Base-by-base conservation (phyloP, 345 rosid genomes). In the Nasturtium officinale region DNA sequence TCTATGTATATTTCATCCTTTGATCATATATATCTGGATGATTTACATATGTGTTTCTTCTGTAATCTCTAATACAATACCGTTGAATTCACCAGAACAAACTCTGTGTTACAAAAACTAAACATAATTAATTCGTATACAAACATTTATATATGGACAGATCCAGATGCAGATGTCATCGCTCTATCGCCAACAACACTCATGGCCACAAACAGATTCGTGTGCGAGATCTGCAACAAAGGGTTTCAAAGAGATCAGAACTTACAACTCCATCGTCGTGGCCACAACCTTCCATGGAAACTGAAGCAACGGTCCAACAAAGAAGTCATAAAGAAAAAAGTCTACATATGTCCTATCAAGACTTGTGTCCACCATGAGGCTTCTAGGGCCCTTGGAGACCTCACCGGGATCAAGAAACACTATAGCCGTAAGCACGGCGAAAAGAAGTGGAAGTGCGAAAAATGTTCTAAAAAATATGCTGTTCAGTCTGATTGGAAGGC, bases 401-500 rank as follows among this genome's bases (percentile, higher is more conserved):
- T 94, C 55, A 91, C 97, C 12, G 98, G 98, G 29, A 89, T 94
- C 46, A 94, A 94, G 83, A 94, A 94, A 64, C 98, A 94, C 69
- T 94, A 71, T 35, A 91, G 98, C 81, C 82, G 97, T 42, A 94
- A 94, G 74, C 98, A 94, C 40, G 97, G 97, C 17, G 97, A 94
- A 72, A 94, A 94, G 90, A 91, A 91, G 72, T 93, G 94, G 94
- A 90, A 90, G 82, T 93, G 98, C 13, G 96, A 93, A 81, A 90
- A 90, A 79, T 93, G 98, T 73, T 90, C 98, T 9, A 93, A 93
- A 90, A 90, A 90, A 71, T 94, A 94, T 42, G 98, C 97, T 7
- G 98, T 94, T 63, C 96, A 87, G 35, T 94, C 98, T 5, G 98
- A 94, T 75, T 94, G 96, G 96, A 94, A 94, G 76, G 98, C 98